A percentile compares a stretch with the other conserved stretches of the same genome.
phyloP scores from a whole-genome alignment of 371 early-diverging fungal genomes.

The Basidiobolus meristosporus region DNA sequence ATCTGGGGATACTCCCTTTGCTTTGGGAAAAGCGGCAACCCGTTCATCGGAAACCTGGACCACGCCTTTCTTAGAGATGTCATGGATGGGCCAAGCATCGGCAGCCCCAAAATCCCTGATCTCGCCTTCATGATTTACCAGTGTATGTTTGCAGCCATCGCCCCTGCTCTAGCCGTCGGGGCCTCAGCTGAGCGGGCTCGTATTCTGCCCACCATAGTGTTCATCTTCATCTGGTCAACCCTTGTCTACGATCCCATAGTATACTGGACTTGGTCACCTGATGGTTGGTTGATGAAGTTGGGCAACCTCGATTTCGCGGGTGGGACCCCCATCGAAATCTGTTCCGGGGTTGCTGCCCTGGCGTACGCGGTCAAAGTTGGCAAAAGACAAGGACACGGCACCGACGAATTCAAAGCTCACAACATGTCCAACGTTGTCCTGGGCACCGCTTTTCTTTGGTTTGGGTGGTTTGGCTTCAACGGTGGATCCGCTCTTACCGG shows the following conservation, averaged over 20 bases:
- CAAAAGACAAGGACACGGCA: conserved; percentile 46
- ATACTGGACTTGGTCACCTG: conserved; percentile 81
- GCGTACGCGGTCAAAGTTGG: conserved; percentile 75
- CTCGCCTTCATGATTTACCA: conserved; percentile 56
- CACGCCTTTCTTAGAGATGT: conserved; percentile 45
- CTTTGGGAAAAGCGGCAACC: conserved; percentile 3
- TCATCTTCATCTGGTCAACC: conserved; percentile 84
- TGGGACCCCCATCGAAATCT: conserved; percentile 82
- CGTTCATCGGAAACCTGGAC: conserved; percentile 65
- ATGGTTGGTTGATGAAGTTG: conserved; percentile 60
- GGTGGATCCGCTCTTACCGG: conserved; percentile 71
- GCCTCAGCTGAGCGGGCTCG: conserved; percentile 78
- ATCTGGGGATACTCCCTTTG: conserved; percentile 37
- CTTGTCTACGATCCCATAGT: conserved; percentile 74
- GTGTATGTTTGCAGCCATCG: conserved; percentile 69
- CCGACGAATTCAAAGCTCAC: conserved; percentile 59
- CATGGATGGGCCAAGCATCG: conserved; percentile 24
- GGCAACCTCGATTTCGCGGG: conserved; percentile 75
- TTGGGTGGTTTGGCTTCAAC: conserved; percentile 82
- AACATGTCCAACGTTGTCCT: conserved; percentile 77
- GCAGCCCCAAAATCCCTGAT: conserved; percentile 37
- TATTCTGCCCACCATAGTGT: conserved; percentile 65
- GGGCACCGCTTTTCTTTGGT: conserved; percentile 76
- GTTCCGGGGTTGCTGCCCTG: conserved; percentile 75
- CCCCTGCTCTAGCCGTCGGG: conserved; percentile 82